These are phyloP conservation scores for Canavalia gladiata DNA, from an alignment of 306 rosid species.

Conservation along the genomic window DNA sequence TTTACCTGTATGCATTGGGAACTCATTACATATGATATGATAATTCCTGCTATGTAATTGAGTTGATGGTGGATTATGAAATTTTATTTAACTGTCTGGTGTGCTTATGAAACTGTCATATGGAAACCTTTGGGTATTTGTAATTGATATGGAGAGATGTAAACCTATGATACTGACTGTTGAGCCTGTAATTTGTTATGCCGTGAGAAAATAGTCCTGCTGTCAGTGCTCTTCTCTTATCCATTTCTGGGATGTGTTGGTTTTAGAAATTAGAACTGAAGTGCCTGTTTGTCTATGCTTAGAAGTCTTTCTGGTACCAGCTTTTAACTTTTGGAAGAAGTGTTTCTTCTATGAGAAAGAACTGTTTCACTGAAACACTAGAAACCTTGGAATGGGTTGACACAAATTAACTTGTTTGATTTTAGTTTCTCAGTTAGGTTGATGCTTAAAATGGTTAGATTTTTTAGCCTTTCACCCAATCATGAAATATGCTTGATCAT, in stretches of 20 bases:
- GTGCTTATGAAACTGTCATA: background rate
- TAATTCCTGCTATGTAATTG: background rate
- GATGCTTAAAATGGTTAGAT: background rate
- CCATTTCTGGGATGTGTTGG: conserved; percentile 14
- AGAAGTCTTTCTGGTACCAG: background rate
- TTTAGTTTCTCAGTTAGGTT: background rate
- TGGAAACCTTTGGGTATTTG: conserved; percentile 3
- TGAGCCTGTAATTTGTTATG: background rate
- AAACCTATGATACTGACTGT: background rate
- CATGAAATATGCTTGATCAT: background rate
- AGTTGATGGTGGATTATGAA: conserved; percentile 22
- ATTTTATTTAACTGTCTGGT: background rate
- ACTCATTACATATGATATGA: background rate
- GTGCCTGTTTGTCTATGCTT: background rate
- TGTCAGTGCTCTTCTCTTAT: background rate
- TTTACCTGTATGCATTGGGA: conserved; percentile 2
- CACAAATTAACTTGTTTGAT: background rate
- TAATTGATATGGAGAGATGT: background rate
- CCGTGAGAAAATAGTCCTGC: background rate
- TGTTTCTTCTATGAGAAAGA: background rate
- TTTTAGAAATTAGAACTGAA: background rate
- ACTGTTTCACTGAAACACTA: background rate
- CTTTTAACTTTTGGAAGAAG: background rate
- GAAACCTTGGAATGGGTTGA: conserved; percentile 20
- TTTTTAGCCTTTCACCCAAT: background rate